These are phyloP conservation scores for Vanilla planifolia DNA, from an alignment of 106 monocot genomes.

Conservation along the genomic window DNA sequence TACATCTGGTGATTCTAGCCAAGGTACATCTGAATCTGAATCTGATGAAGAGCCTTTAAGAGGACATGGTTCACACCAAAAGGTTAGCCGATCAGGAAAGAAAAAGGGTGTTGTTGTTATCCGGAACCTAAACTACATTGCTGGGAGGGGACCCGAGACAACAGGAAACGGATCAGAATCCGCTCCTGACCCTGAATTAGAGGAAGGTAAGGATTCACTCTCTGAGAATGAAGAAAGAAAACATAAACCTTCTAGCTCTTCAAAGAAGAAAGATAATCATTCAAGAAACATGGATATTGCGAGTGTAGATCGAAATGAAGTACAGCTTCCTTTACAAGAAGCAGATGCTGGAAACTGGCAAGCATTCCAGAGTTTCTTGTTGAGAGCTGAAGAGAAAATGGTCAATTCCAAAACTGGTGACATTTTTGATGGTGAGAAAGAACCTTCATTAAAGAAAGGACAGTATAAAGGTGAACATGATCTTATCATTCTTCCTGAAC, in stretches of 20 bases:
- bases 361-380: slow-evolving; percentile 78
- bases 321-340: slow-evolving; percentile 24
- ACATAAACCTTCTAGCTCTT: slow-evolving; percentile 42
- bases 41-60: slow-evolving; percentile 41
- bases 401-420: slow-evolving; percentile 24
- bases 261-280: slow-evolving; percentile 39
- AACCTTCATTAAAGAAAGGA: slow-evolving; percentile 30
- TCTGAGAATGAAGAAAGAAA: slow-evolving; percentile 19
- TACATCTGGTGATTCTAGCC: slow-evolving; percentile 36
- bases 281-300: slow-evolving; percentile 18
- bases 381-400: slow-evolving; percentile 68
- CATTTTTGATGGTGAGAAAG: slow-evolving; percentile 71
- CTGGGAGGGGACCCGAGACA: slow-evolving; percentile 48
- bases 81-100: slow-evolving; percentile 36
- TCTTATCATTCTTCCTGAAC: slow-evolving; percentile 38
- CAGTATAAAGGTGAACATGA: slow-evolving; percentile 37
- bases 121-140: slow-evolving; percentile 67
- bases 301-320: slow-evolving; percentile 35
- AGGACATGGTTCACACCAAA: slow-evolving; percentile 44
- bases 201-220: slow-evolving; percentile 29
- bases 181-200: slow-evolving; percentile 33
- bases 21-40: slow-evolving; percentile 37
- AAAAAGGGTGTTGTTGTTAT: slow-evolving; percentile 80
- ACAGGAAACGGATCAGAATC: slow-evolving; percentile 56
- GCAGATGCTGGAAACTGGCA: slow-evolving; percentile 79